A percentile compares a stretch with the other conserved stretches of the same genome.
Conservation (phyloP, 169 alveolate genomes). For the Fabrea salina region DNA sequence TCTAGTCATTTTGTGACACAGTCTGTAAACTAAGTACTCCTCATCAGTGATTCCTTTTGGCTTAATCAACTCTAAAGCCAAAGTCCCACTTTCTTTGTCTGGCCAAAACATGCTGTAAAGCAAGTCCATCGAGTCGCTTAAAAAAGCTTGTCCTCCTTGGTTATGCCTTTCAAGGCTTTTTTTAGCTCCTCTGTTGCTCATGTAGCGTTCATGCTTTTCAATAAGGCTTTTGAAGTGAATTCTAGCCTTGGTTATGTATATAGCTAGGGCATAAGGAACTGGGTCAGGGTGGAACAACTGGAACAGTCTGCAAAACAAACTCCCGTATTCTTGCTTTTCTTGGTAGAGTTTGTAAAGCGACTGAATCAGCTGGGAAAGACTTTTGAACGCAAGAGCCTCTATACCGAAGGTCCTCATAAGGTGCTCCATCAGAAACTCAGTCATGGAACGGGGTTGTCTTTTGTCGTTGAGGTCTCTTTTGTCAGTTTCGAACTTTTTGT, state of each 20-base stretch:
- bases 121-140: not conserved
- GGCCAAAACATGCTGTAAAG: not conserved
- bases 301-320: constrained; percentile 17
- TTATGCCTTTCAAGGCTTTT: not conserved
- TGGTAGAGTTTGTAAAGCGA: not conserved
- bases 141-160: not conserved
- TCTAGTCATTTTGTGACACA: constrained; percentile 26
- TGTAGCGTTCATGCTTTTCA: not conserved
- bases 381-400: not conserved
- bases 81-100: constrained; percentile 3
- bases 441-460: not conserved
- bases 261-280: not conserved
- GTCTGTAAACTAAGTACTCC: not conserved
- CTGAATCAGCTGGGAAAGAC: not conserved
- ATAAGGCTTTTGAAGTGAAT: not conserved
- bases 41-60: not conserved
- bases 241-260: not conserved
- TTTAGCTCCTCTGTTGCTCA: not conserved
- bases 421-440: constrained; percentile 9
- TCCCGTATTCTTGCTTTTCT: not conserved
- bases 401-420: not conserved
- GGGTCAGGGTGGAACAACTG: constrained; percentile 31
- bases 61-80: not conserved
- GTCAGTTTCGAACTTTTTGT: constrained; percentile 29
- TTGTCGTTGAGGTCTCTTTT: not conserved